Evolutionary conservation across 2,329 filamentous ascomycete species (phyloP), one percentile per base, ranked within the genome.

Genomic region (Colletotrichum limetticola): DNA sequence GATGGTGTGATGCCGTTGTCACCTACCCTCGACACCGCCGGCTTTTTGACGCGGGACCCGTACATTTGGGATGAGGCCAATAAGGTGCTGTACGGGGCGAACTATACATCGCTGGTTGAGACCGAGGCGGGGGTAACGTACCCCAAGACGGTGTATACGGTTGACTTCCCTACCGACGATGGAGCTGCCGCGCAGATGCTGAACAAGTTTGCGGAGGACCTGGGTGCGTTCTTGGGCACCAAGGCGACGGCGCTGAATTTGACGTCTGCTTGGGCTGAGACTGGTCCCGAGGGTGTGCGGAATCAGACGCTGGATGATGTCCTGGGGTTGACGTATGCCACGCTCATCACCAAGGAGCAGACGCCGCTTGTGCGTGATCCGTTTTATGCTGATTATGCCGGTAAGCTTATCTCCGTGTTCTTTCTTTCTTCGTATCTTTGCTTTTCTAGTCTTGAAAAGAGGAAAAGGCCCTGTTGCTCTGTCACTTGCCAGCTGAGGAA

Each of bases 1-100:
- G 83, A 85, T n/a, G 75, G 81, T 2, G 84, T 84, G 4, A 80
- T 86, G 73, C 84, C 86, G 0, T 75, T 88, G 1, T 82, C 80
- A 0, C 78, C 83, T 0, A 77, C 79, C 0, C 79, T 86, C 19
- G 86, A 88, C 63, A 88, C 86, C 0, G 79, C 84, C 0, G 86
- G 85, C 0, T 82, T 87, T 63, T 76, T 87, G 22, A 76, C 80
- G 5, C 79, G 85, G 16, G 81, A 84, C 62, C 78, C 81, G 0
- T 62, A 69, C 0, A 59, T 83, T 3, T 83, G 81, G 82, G 81
- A 82, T 61, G 69, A 55, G 5, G 81, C 79, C 6, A 78, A 79
- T 32, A 68, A 77, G 14, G 82, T 76, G 4, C 68, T 83, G 71
- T 83, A 83, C 72, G 72, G 74, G 4, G 75, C 68, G 30, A 83